phyloP scores from a whole-genome alignment of 1,284 basidiomycete species.

The Ustilago trichophora region DNA sequence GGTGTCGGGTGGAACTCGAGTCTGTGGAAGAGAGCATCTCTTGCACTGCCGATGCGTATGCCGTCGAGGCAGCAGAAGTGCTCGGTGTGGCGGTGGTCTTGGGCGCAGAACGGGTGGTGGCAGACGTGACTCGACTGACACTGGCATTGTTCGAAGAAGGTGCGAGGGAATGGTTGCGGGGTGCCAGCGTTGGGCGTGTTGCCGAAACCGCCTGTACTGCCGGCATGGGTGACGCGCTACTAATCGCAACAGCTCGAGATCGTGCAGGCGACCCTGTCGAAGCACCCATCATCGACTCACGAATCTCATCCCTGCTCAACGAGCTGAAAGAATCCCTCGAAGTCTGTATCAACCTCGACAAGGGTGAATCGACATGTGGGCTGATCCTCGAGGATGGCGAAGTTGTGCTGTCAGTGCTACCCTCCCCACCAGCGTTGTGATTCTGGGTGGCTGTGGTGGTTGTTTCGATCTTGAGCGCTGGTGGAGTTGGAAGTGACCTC shows the following conservation, averaged over 20 bases:
- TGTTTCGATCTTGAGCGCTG: conserved; percentile 14
- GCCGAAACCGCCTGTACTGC: too few species aligned
- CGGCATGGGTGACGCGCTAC: too few species aligned
- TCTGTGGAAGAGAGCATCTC: conserved; percentile 3
- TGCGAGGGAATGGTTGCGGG: conserved; percentile 8
- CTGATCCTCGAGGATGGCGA: conserved; percentile 23
- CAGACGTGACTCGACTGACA: conserved; percentile 5
- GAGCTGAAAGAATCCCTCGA: conserved; percentile 34
- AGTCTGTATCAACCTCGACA: conserved; percentile 30
- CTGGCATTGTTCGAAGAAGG: conserved; percentile 13
- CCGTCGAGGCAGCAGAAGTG: background rate
- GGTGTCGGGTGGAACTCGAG: conserved; percentile 3
- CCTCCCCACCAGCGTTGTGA: background rate
- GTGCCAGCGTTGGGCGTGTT: conserved; percentile 1
- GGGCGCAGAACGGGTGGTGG: background rate
- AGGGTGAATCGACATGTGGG: conserved; percentile 31
- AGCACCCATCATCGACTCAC: background rate
- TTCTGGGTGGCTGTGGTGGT: too few species aligned
- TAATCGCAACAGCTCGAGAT: background rate
- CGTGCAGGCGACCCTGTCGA: background rate
- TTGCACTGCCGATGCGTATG: background rate
- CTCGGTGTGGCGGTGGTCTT: background rate
- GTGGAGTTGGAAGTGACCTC: background rate
- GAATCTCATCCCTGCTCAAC: conserved; percentile 11
- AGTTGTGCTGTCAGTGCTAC: conserved; percentile 2